Evolutionary conservation across 495 filamentous ascomycete species (phyloP), one percentile per base, ranked within the genome.

Genomic region (Lophiostoma macrostomum): DNA sequence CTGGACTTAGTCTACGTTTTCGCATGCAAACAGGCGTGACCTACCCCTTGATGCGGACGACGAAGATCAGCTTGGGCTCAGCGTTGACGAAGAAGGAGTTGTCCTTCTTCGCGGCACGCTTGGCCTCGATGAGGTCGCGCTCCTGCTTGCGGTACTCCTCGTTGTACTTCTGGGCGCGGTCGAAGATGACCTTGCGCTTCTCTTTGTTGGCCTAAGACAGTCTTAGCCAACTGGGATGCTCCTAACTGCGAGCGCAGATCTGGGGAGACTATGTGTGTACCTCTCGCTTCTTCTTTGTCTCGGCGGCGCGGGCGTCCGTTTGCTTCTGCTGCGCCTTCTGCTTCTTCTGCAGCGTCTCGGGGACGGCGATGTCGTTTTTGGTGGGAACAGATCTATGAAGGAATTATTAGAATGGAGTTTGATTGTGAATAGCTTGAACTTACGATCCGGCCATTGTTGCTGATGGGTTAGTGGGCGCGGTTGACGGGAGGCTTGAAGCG

Each of bases 261-360:
- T 63, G 58, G 59, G 60, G 63, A 56, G 50, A 34, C 31, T 39
- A 44, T 60, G 4, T 25, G 84, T 87, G 67, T 66, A 97, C 93
- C 82, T 89, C 81, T 10, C 36, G 93, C 76, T 82, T 86, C 79
- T 91, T 82, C 72, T 87, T 79, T 56, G 83, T 73, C 71, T 91
- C 88, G 56, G 86, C 85, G 61, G 81, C 73, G 64, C 82, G 81
- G 73, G 88, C 83, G 73, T 90, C 90, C 69, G 87, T 83, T 69
- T 87, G 86, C 82, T 96, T 93, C 83, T 96, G 90, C 78, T 95
- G 90, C 74, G 81, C 85, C 90, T 97, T 98, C 82, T 91, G 90
- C 87, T 98, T 98, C 87, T 59, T 59, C 6, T 47, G 56, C n/a
- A 59, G 5, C 22, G 49, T 28, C 56, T 59, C 56, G 49, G 56